A percentile compares a stretch with the other conserved stretches of the same genome.
Evolutionary conservation across 164 flowering plant genomes (phyloP).

Genomic region (Chimonanthus salicifolius): DNA sequence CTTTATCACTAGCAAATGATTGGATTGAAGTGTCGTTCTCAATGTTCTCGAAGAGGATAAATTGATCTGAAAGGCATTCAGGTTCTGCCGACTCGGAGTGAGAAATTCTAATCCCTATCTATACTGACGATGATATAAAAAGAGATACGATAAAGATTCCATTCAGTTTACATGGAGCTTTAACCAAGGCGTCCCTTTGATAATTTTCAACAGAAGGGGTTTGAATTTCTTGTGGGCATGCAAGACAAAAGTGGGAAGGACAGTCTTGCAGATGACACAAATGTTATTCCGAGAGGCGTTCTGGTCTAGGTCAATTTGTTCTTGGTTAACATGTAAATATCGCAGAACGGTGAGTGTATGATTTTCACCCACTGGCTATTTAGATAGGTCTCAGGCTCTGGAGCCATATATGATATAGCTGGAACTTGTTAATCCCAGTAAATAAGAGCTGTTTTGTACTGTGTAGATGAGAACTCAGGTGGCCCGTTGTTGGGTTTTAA

Average conservation of each 20-base stretch:
- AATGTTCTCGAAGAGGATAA: conserved; percentile 3
- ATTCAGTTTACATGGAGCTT: background rate
- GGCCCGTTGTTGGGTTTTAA: background rate
- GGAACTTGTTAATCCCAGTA: conserved; percentile 5
- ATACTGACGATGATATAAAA: background rate
- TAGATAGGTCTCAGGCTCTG: background rate
- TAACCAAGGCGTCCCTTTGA: background rate
- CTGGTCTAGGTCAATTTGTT: conserved; percentile 9
- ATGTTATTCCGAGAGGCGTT: background rate
- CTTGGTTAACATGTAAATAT: conserved; percentile 9
- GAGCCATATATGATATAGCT: conserved; percentile 7
- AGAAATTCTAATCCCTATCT: conserved; percentile 4
- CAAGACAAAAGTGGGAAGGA: background rate
- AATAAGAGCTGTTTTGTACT: conserved; percentile 12
- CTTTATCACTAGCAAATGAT: background rate
- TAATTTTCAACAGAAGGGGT: background rate
- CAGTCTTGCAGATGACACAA: conserved; percentile 1
- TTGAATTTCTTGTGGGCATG: conserved; percentile 2
- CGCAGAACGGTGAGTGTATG: background rate
- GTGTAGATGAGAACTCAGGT: background rate
- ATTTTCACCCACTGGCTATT: conserved; percentile 7
- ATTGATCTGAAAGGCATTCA: background rate
- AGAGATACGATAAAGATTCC: too few species aligned
- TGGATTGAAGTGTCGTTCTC: background rate
- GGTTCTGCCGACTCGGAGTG: background rate